Evolutionary conservation across 2,329 filamentous ascomycete genomes (phyloP).

Genomic region (Aspergillus felis): DNA sequence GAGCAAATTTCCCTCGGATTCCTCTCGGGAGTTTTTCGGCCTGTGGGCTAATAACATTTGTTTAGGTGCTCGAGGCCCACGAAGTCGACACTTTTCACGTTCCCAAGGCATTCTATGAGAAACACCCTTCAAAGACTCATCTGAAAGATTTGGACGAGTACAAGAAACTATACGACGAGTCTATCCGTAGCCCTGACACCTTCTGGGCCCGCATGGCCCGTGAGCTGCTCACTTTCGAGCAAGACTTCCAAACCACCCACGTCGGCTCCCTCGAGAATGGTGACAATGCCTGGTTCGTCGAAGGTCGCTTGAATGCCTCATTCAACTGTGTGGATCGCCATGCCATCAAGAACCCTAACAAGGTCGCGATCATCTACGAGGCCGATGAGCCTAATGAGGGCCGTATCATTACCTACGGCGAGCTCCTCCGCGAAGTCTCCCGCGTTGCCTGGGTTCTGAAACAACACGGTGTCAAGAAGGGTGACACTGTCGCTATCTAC

Average conservation of each 20-base stretch:
- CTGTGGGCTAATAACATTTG: slow-evolving; percentile 10
- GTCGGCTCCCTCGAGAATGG: slow-evolving; percentile 72
- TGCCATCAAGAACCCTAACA: slow-evolving; percentile 89
- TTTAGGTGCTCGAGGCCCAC: slow-evolving; percentile 44
- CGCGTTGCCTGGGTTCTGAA: slow-evolving; percentile 82
- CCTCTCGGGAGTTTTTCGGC: background rate
- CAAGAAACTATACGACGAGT: slow-evolving; percentile 68
- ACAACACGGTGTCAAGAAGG: slow-evolving; percentile 94
- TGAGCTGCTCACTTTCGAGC: slow-evolving; percentile 84
- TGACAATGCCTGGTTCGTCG: slow-evolving; percentile 90
- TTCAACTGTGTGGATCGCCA: slow-evolving; percentile 98
- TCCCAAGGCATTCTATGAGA: slow-evolving; percentile 53
- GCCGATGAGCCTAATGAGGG: slow-evolving; percentile 86
- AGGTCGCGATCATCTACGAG: slow-evolving; percentile 97
- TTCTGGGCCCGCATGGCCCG: slow-evolving; percentile 88
- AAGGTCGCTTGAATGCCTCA: slow-evolving; percentile 88
- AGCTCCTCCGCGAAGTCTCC: slow-evolving; percentile 89
- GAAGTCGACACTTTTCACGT: slow-evolving; percentile 52
- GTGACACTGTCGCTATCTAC: slow-evolving; percentile 95
- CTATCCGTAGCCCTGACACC: slow-evolving; percentile 79
- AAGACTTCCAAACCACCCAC: slow-evolving; percentile 86
- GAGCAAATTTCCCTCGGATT: slow-evolving; percentile 17
- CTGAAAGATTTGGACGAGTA: slow-evolving; percentile 59
- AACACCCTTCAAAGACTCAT: slow-evolving; percentile 60
- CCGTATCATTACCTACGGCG: slow-evolving; percentile 84